A percentile compares a stretch with the other conserved stretches of the same genome.
These are phyloP conservation scores for Solanum virginianum DNA, from an alignment of 257 asterid species.

Conservation along the genomic window DNA sequence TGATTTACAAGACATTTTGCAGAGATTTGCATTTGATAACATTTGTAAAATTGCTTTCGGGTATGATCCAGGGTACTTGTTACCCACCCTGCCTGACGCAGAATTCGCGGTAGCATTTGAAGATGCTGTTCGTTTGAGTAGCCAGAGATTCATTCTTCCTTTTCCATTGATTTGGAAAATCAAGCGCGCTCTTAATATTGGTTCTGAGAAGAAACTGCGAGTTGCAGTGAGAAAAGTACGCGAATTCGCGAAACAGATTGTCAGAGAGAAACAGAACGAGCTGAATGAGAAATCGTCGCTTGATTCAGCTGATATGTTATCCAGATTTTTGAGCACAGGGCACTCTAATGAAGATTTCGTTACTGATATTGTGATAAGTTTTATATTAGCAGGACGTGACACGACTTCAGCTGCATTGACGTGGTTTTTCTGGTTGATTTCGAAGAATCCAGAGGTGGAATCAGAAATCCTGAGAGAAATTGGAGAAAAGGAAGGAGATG, in stretches of 20 bases:
- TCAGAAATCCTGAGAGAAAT: conserved; percentile 17
- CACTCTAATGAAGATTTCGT: conserved; percentile 38
- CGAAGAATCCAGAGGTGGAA: conserved; percentile 14
- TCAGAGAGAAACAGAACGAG: conserved; percentile 24
- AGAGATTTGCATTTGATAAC: conserved; percentile 63
- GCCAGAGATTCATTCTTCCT: conserved; percentile 18
- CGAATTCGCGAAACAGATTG: conserved; percentile 27
- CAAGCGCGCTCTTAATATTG: conserved; percentile 26
- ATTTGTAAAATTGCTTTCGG: conserved; percentile 56
- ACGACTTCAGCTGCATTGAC: conserved; percentile 57
- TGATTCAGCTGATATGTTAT: conserved; percentile 32
- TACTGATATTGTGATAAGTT: conserved; percentile 46
- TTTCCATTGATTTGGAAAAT: conserved; percentile 32
- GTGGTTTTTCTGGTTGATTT: conserved; percentile 62
- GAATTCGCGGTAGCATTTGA: conserved; percentile 42
- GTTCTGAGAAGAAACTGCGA: conserved; percentile 31
- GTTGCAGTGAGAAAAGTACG: conserved; percentile 9
- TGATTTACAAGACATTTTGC: conserved; percentile 52
- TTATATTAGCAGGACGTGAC: conserved; percentile 61
- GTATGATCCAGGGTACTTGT: conserved; percentile 40
- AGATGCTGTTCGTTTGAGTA: conserved; percentile 9
- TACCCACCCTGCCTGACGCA: conserved; percentile 30
- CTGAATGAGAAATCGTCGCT: conserved; percentile 2
- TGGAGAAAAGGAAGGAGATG: neutral
- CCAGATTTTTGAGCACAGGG: conserved; percentile 42